phyloP scores from a whole-genome alignment of 1,284 basidiomycete genomes.

The Veloporphyrellus conicus region DNA sequence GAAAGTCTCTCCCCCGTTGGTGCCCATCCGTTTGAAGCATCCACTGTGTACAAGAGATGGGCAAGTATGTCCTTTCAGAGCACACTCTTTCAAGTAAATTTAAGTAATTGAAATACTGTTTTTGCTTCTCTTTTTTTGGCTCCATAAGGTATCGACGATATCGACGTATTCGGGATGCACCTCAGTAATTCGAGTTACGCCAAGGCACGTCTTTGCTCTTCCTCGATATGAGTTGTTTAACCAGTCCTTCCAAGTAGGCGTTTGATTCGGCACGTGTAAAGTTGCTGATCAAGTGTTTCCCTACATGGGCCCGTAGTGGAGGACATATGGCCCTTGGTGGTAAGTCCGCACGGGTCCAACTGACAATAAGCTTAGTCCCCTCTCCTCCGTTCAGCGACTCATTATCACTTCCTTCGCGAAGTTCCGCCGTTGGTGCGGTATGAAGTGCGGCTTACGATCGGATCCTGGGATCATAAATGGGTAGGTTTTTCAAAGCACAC shows the following conservation, averaged over 20 bases:
- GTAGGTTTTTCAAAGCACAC: constrained; percentile 35
- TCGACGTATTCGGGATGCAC: constrained; percentile 61
- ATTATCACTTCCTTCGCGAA: constrained; percentile 74
- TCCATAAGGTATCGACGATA: constrained; percentile 58
- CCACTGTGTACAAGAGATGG: constrained; percentile 43
- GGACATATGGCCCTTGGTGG: constrained; percentile 72
- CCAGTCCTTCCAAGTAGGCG: constrained; percentile 25
- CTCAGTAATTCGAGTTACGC: constrained; percentile 76
- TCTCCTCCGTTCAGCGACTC: constrained; percentile 46
- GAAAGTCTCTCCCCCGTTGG: constrained; percentile 54
- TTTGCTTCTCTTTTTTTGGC: too few relatives aligned
- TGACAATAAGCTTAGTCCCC: not conserved
- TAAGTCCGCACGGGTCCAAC: constrained; percentile 19
- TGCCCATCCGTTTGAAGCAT: constrained; percentile 48
- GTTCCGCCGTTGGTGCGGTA: constrained; percentile 71
- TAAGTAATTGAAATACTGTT: not conserved
- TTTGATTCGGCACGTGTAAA: constrained; percentile 44
- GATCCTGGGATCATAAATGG: constrained; percentile 85
- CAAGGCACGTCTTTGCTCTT: constrained; percentile 42
- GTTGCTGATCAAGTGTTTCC: constrained; percentile 49
- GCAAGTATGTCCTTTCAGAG: constrained; percentile 46
- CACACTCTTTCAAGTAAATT: not conserved
- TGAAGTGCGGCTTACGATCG: constrained; percentile 64
- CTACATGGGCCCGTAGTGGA: constrained; percentile 59
- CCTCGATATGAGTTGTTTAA: not conserved